Percentiles rank a stretch among this genome's conserved stretches.
These are phyloP conservation scores for Globisporangium cystogenes DNA, from an alignment of 352 stramenopile genomes.

Conservation along the genomic window DNA sequence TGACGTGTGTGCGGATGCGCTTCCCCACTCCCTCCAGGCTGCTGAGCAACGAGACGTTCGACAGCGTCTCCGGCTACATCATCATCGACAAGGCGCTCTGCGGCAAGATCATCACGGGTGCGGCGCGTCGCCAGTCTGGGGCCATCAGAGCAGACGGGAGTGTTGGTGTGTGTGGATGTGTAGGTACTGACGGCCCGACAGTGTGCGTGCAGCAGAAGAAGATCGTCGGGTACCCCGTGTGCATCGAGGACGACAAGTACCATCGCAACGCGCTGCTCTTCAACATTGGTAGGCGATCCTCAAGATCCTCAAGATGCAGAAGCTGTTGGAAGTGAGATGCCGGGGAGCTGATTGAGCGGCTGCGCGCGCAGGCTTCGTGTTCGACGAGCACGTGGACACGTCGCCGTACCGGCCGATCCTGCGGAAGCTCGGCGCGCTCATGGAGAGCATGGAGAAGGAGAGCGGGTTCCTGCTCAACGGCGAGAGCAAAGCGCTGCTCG, in stretches of 20 bases:
- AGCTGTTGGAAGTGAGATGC: too few species aligned
- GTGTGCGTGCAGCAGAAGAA: slow-evolving; percentile 76
- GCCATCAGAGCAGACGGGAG: too few species aligned
- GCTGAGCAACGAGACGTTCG: slow-evolving; percentile 79
- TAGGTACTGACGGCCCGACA: slow-evolving; percentile 6
- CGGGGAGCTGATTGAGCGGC: not conserved
- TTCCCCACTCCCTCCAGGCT: slow-evolving; percentile 28
- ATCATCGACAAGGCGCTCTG: slow-evolving; percentile 88
- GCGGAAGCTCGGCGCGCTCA: slow-evolving; percentile 74
- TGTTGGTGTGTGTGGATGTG: not conserved
- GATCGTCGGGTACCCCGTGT: slow-evolving; percentile 85
- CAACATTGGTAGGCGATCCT: slow-evolving; percentile 55
- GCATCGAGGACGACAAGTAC: slow-evolving; percentile 89
- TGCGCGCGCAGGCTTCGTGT: slow-evolving; percentile 60
- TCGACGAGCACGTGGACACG: slow-evolving; percentile 67
- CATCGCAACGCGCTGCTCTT: slow-evolving; percentile 85
- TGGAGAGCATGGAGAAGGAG: slow-evolving; percentile 87
- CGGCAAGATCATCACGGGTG: slow-evolving; percentile 82
- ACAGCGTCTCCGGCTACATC: slow-evolving; percentile 84
- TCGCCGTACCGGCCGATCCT: slow-evolving; percentile 80
- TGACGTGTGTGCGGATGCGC: too few species aligned
- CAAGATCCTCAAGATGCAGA: too few species aligned
- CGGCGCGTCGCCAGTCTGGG: not conserved
- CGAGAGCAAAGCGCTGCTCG: slow-evolving; percentile 56
- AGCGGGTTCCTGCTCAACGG: slow-evolving; percentile 77